Conservation (phyloP, 176 grass and related monocot genomes). For the Pontederia paniculata region DNA sequence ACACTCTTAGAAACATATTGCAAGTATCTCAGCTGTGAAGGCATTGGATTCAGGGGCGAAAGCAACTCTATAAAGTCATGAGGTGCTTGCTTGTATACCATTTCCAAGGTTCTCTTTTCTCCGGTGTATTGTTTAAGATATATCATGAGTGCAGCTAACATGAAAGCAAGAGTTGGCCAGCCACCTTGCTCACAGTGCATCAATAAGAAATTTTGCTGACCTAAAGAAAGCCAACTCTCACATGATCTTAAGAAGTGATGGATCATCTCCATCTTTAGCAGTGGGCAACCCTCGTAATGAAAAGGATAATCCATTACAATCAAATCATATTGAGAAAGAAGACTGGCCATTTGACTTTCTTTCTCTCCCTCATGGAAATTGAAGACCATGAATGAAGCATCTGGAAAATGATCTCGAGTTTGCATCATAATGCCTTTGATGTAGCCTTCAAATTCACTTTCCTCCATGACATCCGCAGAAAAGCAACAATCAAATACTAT, state of each 20-base stretch:
- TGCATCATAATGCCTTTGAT: constrained; percentile 40
- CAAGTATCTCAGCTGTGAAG: constrained; percentile 92
- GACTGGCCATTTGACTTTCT: constrained; percentile 49
- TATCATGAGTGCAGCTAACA: constrained; percentile 71
- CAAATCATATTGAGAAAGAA: constrained; percentile 61
- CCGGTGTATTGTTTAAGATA: constrained; percentile 69
- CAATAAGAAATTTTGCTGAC: constrained; percentile 48
- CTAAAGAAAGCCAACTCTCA: constrained; percentile 74
- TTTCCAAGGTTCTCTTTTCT: constrained; percentile 80
- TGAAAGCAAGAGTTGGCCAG: constrained; percentile 83
- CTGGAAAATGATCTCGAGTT: constrained; percentile 48
- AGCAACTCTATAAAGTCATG: constrained; percentile 57
- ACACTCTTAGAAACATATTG: constrained; percentile 68
- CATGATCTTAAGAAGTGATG: constrained; percentile 75
- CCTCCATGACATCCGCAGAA: constrained; percentile 42
- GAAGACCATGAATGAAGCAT: constrained; percentile 63
- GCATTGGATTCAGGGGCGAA: constrained; percentile 60
- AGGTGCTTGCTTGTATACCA: constrained; percentile 83
- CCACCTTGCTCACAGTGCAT: constrained; percentile 75
- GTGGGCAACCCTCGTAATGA: constrained; percentile 69
- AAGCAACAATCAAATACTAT: constrained; percentile 84
- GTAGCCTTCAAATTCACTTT: constrained; percentile 43
- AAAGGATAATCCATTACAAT: constrained; percentile 72
- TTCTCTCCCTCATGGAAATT: constrained; percentile 54
- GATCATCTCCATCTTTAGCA: constrained; percentile 82